phyloP scores from a whole-genome alignment of 129 eudicot species.

The Calendula officinalis region DNA sequence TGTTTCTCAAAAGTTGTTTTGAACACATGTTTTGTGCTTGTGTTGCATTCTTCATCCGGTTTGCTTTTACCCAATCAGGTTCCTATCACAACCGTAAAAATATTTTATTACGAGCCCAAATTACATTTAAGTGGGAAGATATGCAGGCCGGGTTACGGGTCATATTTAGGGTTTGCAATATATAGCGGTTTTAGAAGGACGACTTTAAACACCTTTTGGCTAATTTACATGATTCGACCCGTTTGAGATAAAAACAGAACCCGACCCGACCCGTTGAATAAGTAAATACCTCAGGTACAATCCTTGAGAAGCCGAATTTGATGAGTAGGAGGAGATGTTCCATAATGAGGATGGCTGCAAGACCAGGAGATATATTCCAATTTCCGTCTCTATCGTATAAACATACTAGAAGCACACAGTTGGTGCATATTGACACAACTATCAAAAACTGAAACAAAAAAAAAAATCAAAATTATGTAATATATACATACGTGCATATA shows the following conservation, averaged over 20 bases:
- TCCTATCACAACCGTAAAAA: conserved; percentile 43
- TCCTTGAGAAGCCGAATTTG: conserved; percentile 72
- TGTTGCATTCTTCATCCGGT: conserved; percentile 78
- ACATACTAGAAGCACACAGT: conserved; percentile 76
- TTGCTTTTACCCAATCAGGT: conserved; percentile 96
- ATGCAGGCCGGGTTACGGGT: too few species aligned
- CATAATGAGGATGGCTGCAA: conserved; percentile 78
- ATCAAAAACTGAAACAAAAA: conserved; percentile 63
- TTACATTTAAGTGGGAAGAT: too few species aligned
- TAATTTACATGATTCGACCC: too few species aligned
- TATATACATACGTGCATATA: too few species aligned
- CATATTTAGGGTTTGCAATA: too few species aligned
- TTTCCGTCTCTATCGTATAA: conserved; percentile 70
- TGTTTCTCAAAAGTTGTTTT: conserved; percentile 70
- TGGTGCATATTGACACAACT: conserved; percentile 87
- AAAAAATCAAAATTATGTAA: not conserved
- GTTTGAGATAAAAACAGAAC: too few species aligned
- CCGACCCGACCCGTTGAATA: too few species aligned
- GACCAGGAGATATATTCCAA: conserved; percentile 85
- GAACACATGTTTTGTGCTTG: conserved; percentile 83
- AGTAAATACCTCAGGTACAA: conserved; percentile 67
- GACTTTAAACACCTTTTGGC: too few species aligned
- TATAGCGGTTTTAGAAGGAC: too few species aligned
- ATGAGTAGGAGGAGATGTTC: conserved; percentile 71
- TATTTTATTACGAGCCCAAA: too few species aligned